These are phyloP conservation scores for Alternaria gaisen DNA, from an alignment of 2,329 filamentous ascomycete species.

Conservation along the genomic window DNA sequence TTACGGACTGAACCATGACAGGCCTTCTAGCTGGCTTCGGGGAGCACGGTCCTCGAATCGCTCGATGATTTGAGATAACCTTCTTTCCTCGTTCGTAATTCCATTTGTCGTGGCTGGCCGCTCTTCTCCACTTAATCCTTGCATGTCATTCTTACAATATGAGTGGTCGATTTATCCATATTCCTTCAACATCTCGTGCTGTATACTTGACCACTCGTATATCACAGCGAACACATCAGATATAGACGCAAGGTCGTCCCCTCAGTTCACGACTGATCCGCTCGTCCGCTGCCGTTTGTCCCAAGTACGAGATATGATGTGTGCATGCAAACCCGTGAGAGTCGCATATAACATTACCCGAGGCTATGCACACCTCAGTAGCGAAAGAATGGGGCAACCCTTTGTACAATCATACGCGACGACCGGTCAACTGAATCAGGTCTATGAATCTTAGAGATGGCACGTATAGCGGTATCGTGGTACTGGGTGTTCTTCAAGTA, in stretches of 20 bases:
- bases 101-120: neutral
- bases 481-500: neutral
- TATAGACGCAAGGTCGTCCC: neutral
- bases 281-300: conserved; percentile 8
- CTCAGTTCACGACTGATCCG: conserved; percentile 2
- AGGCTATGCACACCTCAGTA: conserved; percentile 1
- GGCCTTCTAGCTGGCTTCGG: conserved; percentile 3
- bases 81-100: conserved; percentile 1
- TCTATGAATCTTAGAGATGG: neutral
- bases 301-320: neutral
- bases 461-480: neutral
- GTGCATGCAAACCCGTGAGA: neutral
- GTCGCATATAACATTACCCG: conserved; percentile 4
- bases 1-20: conserved; percentile 7
- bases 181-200: conserved; percentile 7
- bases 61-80: neutral
- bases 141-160: conserved; percentile 1
- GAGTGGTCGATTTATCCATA: conserved; percentile 27
- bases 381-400: conserved; percentile 5
- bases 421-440: neutral
- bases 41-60: neutral
- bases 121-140: neutral
- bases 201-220: conserved; percentile 24
- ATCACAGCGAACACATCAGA: conserved; percentile 28
- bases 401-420: conserved; percentile 6